These are phyloP conservation scores for Aspergillus nomiae DNA, from an alignment of 2,329 filamentous ascomycete genomes.

Conservation along the genomic window DNA sequence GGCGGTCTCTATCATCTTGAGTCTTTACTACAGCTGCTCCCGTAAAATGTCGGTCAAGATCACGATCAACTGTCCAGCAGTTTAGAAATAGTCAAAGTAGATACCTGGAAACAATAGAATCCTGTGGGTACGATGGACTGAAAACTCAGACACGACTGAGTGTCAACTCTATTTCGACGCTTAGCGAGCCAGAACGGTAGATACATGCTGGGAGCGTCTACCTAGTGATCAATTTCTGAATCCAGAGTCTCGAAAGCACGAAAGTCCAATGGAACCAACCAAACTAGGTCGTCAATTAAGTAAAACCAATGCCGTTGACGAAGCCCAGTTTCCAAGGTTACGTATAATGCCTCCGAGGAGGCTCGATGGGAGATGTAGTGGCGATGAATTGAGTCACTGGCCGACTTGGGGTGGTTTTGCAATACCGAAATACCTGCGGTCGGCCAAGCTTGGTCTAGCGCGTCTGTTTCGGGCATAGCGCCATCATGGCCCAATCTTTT, in stretches of 20 bases:
- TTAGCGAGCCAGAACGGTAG: background rate
- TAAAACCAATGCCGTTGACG: background rate
- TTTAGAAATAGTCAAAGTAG: background rate
- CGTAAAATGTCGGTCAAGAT: background rate
- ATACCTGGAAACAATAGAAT: background rate
- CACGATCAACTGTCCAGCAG: background rate
- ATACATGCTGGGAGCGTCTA: background rate
- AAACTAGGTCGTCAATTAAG: no score
- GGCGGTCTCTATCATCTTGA: conserved; percentile 25
- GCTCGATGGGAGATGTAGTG: background rate
- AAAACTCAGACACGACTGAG: background rate
- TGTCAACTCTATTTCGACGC: background rate
- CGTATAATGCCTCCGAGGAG: background rate
- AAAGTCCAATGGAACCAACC: background rate
- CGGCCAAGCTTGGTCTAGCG: background rate
- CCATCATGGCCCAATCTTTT: background rate
- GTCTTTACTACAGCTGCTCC: background rate
- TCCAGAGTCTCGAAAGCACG: background rate
- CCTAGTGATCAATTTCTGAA: background rate
- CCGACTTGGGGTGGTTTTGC: background rate
- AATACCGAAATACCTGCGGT: background rate
- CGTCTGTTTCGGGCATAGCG: background rate
- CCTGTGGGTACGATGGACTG: background rate
- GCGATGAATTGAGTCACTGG: background rate
- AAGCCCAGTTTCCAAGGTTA: background rate